phyloP scores from a whole-genome alignment of 306 rosid species.

The Corylus avellana region DNA sequence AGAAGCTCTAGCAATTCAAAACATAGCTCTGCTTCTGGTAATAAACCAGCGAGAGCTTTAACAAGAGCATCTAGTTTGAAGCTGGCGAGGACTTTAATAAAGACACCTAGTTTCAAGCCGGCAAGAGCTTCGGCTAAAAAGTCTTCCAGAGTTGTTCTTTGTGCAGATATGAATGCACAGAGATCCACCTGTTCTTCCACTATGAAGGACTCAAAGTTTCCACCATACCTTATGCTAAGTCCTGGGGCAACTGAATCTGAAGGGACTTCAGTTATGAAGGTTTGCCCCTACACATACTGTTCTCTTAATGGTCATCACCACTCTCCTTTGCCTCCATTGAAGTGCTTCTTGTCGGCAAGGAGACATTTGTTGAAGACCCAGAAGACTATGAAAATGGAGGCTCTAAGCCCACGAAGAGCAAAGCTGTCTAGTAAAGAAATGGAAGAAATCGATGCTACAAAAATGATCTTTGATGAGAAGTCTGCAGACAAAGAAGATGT shows the following conservation, averaged over 20 bases:
- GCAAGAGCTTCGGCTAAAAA: slow-evolving; percentile 53
- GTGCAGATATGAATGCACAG: slow-evolving; percentile 47
- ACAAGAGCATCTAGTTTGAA: slow-evolving; percentile 54
- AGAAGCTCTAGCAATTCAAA: slow-evolving; percentile 39
- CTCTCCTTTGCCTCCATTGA: slow-evolving; percentile 67
- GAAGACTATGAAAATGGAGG: slow-evolving; percentile 51
- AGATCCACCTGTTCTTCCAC: slow-evolving; percentile 90
- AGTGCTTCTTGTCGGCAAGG: slow-evolving; percentile 72
- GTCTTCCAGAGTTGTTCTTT: slow-evolving; percentile 49
- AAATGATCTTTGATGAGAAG: slow-evolving; percentile 23
- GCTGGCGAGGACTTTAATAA: slow-evolving; percentile 66
- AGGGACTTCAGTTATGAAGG: slow-evolving; percentile 75
- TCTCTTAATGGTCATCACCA: slow-evolving; percentile 91
- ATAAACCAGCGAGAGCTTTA: slow-evolving; percentile 44
- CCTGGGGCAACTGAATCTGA: slow-evolving; percentile 80
- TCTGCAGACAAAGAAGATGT: slow-evolving; percentile 30
- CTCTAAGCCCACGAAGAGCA: slow-evolving; percentile 38
- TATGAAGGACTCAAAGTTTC: slow-evolving; percentile 75
- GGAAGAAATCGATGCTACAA: slow-evolving; percentile 30
- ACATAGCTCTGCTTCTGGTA: slow-evolving; percentile 37
- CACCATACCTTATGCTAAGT: slow-evolving; percentile 58
- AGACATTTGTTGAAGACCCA: slow-evolving; percentile 66
- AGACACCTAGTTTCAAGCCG: slow-evolving; percentile 67
- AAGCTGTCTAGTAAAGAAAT: slow-evolving; percentile 32
- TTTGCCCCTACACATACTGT: slow-evolving; percentile 85